Conservation (phyloP, 2,329 filamentous ascomycete genomes). For the Neopestalotiopsis clavispora region DNA sequence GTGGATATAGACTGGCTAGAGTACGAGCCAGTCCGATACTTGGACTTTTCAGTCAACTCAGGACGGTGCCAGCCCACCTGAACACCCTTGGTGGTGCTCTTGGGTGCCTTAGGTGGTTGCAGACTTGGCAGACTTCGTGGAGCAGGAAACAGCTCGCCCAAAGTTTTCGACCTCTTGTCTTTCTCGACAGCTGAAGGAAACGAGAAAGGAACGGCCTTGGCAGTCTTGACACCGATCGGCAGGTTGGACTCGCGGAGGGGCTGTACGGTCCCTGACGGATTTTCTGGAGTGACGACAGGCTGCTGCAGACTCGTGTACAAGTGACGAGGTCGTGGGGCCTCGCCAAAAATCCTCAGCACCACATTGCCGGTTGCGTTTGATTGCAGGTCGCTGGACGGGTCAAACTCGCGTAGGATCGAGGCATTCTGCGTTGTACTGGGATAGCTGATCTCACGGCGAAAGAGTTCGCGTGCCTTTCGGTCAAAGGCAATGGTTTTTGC, state of each 20-base stretch:
- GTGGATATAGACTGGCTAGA: conserved; percentile 68
- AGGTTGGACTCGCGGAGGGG: conserved; percentile 68
- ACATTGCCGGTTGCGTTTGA: conserved; percentile 52
- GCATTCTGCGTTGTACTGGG: conserved; percentile 43
- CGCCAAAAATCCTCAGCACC: conserved; percentile 79
- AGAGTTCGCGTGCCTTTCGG: conserved; percentile 65
- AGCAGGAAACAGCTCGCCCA: conserved; percentile 77
- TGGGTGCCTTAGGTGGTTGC: conserved; percentile 74
- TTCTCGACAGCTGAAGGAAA: conserved; percentile 48
- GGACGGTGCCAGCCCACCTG: conserved; percentile 58
- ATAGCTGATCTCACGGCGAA: conserved; percentile 64
- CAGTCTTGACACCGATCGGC: conserved; percentile 75
- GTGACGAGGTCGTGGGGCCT: conserved; percentile 74
- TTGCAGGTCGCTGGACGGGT: conserved; percentile 44
- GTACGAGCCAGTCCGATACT: conserved; percentile 63
- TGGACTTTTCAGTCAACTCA: conserved; percentile 59
- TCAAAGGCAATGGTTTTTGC: conserved; percentile 61
- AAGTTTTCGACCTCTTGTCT: conserved; percentile 59
- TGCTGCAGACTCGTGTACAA: conserved; percentile 85
- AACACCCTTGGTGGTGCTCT: conserved; percentile 69
- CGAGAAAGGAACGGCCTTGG: conserved; percentile 62
- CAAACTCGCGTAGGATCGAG: conserved; percentile 40
- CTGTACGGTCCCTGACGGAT: conserved; percentile 33
- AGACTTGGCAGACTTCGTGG: conserved; percentile 68
- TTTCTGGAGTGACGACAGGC: conserved; percentile 36